These are phyloP conservation scores for Pestalotiopsis sp. DNA, from an alignment of 2,329 filamentous ascomycete genomes.

Conservation along the genomic window DNA sequence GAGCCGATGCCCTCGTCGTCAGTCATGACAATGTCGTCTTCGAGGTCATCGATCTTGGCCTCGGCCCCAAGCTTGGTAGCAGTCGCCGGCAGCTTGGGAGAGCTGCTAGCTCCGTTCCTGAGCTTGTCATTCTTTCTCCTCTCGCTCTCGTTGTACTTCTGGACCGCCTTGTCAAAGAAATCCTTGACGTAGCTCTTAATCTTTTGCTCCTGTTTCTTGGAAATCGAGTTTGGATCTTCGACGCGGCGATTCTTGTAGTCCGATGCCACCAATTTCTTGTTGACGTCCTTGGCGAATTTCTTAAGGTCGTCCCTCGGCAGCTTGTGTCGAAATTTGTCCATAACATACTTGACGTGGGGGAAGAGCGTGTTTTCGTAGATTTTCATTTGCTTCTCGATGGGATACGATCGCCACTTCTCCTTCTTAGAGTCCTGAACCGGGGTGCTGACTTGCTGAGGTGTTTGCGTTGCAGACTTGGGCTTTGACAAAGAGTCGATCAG, in stretches of 20 bases:
- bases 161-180: constrained; percentile 84
- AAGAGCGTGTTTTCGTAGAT: constrained; percentile 93
- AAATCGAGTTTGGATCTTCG: constrained; percentile 74
- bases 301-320: constrained; percentile 79
- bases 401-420: constrained; percentile 72
- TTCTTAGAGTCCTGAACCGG: constrained; percentile 61
- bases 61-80: constrained; percentile 26
- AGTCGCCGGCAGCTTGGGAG: constrained; percentile 25
- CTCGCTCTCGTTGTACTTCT: constrained; percentile 72
- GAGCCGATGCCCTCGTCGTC: constrained; percentile 49
- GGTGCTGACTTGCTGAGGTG: constrained; percentile 63
- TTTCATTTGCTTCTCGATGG: constrained; percentile 89
- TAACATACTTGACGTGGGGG: constrained; percentile 81
- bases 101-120: constrained; percentile 29
- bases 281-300: constrained; percentile 67
- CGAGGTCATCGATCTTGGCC: constrained; percentile 34
- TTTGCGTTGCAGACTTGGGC: constrained; percentile 60
- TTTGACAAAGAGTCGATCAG: constrained; percentile 86
- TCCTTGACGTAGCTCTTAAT: constrained; percentile 83
- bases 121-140: constrained; percentile 59
- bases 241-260: constrained; percentile 93
- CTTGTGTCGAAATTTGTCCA: constrained; percentile 85
- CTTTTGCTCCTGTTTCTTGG: constrained; percentile 77
- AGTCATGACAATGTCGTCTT: constrained; percentile 37
- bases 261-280: constrained; percentile 87